Evolutionary conservation across 768 basidiomycete genomes (phyloP), one percentile per base, ranked within the genome.

Genomic region (Lentinula sp.): DNA sequence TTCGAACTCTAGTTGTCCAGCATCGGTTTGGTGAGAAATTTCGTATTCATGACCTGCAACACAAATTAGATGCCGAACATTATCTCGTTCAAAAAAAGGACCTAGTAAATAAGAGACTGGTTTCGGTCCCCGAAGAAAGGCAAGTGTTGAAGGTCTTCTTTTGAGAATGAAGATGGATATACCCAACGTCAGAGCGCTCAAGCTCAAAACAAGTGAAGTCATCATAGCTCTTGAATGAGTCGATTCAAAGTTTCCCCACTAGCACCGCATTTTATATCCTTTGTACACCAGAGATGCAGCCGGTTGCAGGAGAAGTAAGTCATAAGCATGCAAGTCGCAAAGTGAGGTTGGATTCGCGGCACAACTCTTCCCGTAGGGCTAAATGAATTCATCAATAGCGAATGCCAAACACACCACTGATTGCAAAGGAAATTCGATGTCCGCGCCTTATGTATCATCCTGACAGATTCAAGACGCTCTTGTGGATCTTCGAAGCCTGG

Each of bases 21-120:
- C 48, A 28, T 59, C 48, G 35, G 6, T 36, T 51, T 59, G 58
- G 8, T 37, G 58, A 20, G 16, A 20, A 13, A 59, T 15, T 39
- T 59, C 58, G 13, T 59, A 51, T 51, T 59, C 48, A 37, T 59
- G 45, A 15, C 58, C 58, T 59, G 37, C 18, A 33, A 15, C 15
- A n/a, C n/a, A 33, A 42, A 43, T 32, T 4, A 33, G 42, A 46
- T 32, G 13, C 33, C 16, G 9, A 33, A 16, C 42, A 15, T n/a
- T n/a, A n/a, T 23, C 23, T 23, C 9, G 10, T 8, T 39, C 13
- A 15, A 15, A 49, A 49, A 16, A 43, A 35, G 2, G 3, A 57
- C 56, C 56, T 28, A 57, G 56, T 5, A 57, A 5, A 43, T 43
- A 46, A 46, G 56, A 57, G 28, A 42, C 13, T 35, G 56, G 45